These are phyloP conservation scores for Cynara cardunculus DNA, from an alignment of 129 eudicot species.

Conservation along the genomic window DNA sequence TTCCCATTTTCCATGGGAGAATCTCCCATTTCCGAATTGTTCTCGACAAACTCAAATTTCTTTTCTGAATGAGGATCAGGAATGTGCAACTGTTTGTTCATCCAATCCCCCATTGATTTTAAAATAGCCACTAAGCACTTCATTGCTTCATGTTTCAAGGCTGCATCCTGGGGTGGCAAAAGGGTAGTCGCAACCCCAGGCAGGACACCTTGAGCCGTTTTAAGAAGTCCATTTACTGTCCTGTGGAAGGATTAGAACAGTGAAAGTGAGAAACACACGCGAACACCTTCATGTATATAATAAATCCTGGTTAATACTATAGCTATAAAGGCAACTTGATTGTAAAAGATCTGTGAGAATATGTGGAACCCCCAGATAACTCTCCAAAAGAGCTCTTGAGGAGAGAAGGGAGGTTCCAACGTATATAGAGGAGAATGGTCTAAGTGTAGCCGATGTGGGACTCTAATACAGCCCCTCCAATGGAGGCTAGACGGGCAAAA, in stretches of 20 bases:
- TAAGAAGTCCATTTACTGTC: conserved; percentile 95
- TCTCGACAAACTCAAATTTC: conserved; percentile 54
- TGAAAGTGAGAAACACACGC: not conserved
- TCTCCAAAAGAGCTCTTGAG: too few species aligned
- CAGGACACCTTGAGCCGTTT: conserved; percentile 98
- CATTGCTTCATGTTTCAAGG: conserved; percentile 94
- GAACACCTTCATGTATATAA: not conserved
- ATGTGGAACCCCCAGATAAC: too few species aligned
- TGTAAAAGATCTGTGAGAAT: not conserved
- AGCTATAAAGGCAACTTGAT: not conserved
- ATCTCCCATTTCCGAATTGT: conserved; percentile 54
- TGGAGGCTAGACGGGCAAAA: too few species aligned
- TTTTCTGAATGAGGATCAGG: conserved; percentile 74
- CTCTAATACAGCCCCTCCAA: too few species aligned
- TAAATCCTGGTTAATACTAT: not conserved
- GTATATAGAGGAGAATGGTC: too few species aligned
- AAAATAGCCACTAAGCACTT: conserved; percentile 82
- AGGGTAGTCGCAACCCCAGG: conserved; percentile 84
- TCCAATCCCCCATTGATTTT: conserved; percentile 99
- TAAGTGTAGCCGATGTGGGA: too few species aligned
- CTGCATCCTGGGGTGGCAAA: conserved; percentile 88
- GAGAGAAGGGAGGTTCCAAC: too few species aligned
- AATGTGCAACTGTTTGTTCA: conserved; percentile 92
- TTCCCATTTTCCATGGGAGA: conserved; percentile 53
- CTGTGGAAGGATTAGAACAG: conserved; percentile 33